phyloP scores from a whole-genome alignment of 1,284 basidiomycete species.

The Binderoboletus segoi region DNA sequence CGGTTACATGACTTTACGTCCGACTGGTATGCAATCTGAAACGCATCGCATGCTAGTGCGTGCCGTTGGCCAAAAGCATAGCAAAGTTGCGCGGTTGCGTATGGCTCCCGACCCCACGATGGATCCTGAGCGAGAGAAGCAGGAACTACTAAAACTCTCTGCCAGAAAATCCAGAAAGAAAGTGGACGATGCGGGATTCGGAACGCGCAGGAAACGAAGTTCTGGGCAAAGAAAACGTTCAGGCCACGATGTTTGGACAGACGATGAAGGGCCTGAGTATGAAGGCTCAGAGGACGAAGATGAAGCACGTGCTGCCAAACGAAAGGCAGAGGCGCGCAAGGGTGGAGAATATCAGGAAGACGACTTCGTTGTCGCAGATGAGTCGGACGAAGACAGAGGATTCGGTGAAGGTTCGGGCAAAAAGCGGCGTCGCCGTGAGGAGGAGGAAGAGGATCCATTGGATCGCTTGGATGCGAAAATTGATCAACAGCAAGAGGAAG shows the following conservation, averaged over 20 bases:
- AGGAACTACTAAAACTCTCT: constrained; percentile 66
- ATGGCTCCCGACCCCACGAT: constrained; percentile 74
- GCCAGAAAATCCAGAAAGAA: constrained; percentile 64
- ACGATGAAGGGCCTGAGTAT: constrained; percentile 62
- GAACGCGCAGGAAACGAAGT: constrained; percentile 48
- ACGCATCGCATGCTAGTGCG: constrained; percentile 88
- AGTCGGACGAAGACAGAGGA: constrained; percentile 65
- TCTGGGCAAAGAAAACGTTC: constrained; percentile 51
- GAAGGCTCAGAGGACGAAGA: constrained; percentile 54
- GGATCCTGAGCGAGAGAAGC: constrained; percentile 73
- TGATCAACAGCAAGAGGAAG: constrained; percentile 51
- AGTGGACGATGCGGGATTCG: constrained; percentile 47
- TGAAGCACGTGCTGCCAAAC: constrained; percentile 41
- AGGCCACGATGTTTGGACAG: constrained; percentile 56
- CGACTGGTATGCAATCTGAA: constrained; percentile 87
- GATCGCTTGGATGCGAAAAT: constrained; percentile 71
- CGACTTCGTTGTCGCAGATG: constrained; percentile 78
- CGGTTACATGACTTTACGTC: constrained; percentile 82
- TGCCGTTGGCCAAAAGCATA: constrained; percentile 83
- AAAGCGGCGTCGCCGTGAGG: constrained; percentile 45
- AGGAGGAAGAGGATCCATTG: constrained; percentile 57
- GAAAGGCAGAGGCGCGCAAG: constrained; percentile 46
- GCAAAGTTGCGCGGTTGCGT: constrained; percentile 73
- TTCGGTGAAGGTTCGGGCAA: constrained; percentile 38
- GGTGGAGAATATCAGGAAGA: constrained; percentile 76